Evolutionary conservation across 345 rosid genomes (phyloP).

Genomic region (Arabis hirsuta): DNA sequence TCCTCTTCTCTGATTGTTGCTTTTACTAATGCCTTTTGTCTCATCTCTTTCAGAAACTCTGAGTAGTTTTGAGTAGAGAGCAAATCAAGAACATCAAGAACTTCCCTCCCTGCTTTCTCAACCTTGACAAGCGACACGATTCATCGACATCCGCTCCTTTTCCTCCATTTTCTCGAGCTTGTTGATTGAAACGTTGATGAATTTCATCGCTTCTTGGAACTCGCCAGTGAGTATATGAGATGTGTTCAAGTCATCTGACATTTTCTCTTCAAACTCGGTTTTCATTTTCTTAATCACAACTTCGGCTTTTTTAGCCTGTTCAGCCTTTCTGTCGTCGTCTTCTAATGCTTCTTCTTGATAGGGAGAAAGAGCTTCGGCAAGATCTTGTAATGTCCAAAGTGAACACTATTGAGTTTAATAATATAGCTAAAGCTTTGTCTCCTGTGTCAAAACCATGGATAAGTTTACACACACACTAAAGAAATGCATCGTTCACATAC

Average conservation of each 20-base stretch:
- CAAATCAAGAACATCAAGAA: slow-evolving; percentile 63
- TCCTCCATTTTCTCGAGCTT: slow-evolving; percentile 48
- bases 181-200: slow-evolving; percentile 57
- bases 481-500: background rate
- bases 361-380: slow-evolving; percentile 56
- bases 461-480: background rate
- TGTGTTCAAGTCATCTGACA: slow-evolving; percentile 74
- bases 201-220: slow-evolving; percentile 69
- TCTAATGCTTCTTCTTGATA: slow-evolving; percentile 45
- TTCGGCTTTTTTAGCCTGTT: slow-evolving; percentile 51
- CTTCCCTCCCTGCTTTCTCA: slow-evolving; percentile 53
- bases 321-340: slow-evolving; percentile 37
- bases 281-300: slow-evolving; percentile 49
- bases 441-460: background rate
- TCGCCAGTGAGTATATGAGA: slow-evolving; percentile 64
- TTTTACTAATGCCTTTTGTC: slow-evolving; percentile 60
- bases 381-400: slow-evolving; percentile 65
- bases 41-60: slow-evolving; percentile 64
- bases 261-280: slow-evolving; percentile 58
- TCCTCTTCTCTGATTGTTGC: slow-evolving; percentile 59
- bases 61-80: slow-evolving; percentile 48
- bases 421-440: too few species aligned
- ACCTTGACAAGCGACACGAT: slow-evolving; percentile 55
- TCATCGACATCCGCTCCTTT: slow-evolving; percentile 36
- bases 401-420: background rate